Evolutionary conservation across 2,329 filamentous ascomycete genomes (phyloP).

Genomic region (Exophiala lecanii-corni): DNA sequence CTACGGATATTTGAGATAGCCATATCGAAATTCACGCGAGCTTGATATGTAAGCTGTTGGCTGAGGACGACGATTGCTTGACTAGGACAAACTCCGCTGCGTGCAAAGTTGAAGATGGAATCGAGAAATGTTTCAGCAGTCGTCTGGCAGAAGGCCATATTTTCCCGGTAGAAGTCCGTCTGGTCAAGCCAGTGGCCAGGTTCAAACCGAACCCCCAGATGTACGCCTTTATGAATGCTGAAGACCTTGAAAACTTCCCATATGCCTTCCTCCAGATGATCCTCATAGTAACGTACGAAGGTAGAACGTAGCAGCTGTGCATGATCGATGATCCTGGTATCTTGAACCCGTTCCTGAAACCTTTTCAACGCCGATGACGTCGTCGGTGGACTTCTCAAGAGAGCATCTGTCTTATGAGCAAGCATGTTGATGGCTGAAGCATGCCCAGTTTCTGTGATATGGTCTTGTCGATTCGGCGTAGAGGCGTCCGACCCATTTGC

Average conservation of each 20-base stretch:
- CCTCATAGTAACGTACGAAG: conserved; percentile 8
- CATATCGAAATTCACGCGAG: conserved; percentile 8
- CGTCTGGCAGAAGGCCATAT: conserved; percentile 9
- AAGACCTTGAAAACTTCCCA: conserved; percentile 17
- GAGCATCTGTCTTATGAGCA: background rate
- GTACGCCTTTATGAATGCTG: conserved; percentile 5
- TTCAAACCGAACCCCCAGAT: conserved; percentile 8
- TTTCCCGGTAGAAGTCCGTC: conserved; percentile 13
- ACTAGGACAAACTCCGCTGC: conserved; percentile 16
- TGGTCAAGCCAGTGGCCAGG: conserved; percentile 6
- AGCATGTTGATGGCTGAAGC: background rate
- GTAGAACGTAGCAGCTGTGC: conserved; percentile 2
- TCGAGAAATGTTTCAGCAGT: conserved; percentile 7
- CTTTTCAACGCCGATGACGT: background rate
- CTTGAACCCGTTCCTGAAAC: background rate
- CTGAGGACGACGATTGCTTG: conserved; percentile 13
- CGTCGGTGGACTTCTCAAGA: background rate
- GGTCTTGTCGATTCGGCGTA: background rate
- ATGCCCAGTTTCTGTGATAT: background rate
- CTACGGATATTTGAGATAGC: conserved; percentile 7
- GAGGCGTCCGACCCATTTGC: background rate
- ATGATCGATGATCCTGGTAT: conserved; percentile 1
- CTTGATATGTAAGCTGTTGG: conserved; percentile 16
- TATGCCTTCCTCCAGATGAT: conserved; percentile 13
- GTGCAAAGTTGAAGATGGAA: conserved; percentile 7